Evolutionary conservation across 306 rosid genomes (phyloP).

Genomic region (Gastrolobium bilobum): DNA sequence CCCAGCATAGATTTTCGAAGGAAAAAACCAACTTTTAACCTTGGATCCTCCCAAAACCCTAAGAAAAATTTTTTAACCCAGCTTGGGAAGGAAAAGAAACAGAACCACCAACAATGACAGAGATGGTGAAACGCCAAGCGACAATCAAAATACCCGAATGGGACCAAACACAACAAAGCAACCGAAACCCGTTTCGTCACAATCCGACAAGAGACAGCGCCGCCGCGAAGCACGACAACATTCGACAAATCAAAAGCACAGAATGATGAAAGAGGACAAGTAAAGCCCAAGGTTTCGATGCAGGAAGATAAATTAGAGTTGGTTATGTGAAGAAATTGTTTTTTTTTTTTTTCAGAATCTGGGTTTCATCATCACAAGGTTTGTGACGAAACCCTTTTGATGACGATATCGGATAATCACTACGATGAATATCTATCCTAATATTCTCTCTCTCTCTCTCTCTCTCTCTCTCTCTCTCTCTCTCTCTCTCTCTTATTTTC

Average conservation of each 20-base stretch:
- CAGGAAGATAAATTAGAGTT: slow-evolving; percentile 26
- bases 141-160: neutral
- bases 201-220: slow-evolving; percentile 9
- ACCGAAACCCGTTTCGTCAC: neutral
- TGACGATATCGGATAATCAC: slow-evolving; percentile 24
- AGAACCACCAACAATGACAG: slow-evolving; percentile 33
- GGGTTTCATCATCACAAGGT: slow-evolving; percentile 40
- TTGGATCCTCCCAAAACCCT: slow-evolving; percentile 14
- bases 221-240: neutral
- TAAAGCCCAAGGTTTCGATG: slow-evolving; percentile 5
- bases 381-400: neutral
- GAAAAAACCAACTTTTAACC: neutral
- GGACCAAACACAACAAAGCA: slow-evolving; percentile 35
- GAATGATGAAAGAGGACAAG: slow-evolving; percentile 10
- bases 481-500: neutral
- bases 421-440: slow-evolving; percentile 36
- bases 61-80: slow-evolving; percentile 10
- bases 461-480: neutral
- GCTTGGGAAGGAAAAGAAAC: neutral
- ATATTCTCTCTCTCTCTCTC: neutral
- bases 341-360: slow-evolving; percentile 1
- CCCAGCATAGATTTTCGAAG: too few relatives aligned
- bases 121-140: slow-evolving; percentile 12
- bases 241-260: neutral
- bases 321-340: slow-evolving; percentile 56